Conservation (phyloP, 148 eudicot genomes). For the Vaccinium darrowii region DNA sequence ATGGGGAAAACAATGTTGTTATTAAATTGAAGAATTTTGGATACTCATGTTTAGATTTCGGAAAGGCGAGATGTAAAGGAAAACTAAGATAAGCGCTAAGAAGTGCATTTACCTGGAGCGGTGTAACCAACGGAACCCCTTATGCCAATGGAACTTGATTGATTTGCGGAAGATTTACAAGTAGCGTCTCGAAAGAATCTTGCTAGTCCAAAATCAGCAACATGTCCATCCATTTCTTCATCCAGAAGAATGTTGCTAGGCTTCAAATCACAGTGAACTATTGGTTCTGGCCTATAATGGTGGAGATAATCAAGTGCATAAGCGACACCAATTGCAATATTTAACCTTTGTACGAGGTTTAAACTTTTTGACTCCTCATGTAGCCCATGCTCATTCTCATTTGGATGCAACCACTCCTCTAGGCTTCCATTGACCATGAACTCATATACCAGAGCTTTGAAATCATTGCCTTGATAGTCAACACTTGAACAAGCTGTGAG, state of each 20-base stretch:
- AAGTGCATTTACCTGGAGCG: background rate
- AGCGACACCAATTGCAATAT: background rate
- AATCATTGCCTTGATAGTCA: background rate
- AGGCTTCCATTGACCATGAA: constrained; percentile 5
- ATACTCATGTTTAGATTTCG: no score
- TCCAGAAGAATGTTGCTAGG: background rate
- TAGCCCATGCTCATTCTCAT: background rate
- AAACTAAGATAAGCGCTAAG: no score
- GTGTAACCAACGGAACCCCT: background rate
- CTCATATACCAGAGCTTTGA: background rate
- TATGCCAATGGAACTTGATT: no score
- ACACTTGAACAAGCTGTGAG: background rate
- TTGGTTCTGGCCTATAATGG: background rate
- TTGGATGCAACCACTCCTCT: constrained; percentile 1
- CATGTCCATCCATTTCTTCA: background rate
- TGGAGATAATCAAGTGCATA: background rate
- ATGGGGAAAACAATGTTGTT: no score
- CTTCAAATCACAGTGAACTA: background rate
- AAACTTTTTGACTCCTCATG: background rate
- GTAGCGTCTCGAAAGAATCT: background rate
- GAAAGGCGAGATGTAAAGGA: no score
- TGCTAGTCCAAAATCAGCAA: background rate
- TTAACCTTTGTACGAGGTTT: background rate
- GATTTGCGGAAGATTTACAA: no score
- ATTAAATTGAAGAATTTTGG: no score